Percentiles rank a stretch among this genome's conserved stretches.
Conservation (phyloP, 768 basidiomycete genomes). For the Candolleomyces aberdarensis region DNA sequence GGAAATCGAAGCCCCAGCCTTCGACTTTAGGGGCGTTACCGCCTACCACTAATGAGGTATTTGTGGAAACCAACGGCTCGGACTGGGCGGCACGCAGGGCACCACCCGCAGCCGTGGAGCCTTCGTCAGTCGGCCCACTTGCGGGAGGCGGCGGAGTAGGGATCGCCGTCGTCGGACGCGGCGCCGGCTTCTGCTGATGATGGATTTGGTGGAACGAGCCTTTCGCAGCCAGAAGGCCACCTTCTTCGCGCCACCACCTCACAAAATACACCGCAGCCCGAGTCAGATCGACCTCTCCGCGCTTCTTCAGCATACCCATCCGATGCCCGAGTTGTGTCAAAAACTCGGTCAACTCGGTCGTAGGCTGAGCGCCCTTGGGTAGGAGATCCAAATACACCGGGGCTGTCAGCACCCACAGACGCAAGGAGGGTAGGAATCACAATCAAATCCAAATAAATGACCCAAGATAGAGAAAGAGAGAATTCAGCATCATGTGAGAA, state of each 20-base stretch:
- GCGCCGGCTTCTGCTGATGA: background rate
- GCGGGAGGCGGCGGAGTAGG: background rate
- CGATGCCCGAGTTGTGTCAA: slow-evolving; percentile 66
- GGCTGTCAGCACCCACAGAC: too few species aligned
- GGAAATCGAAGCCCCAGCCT: slow-evolving; percentile 86
- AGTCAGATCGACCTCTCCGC: slow-evolving; percentile 65
- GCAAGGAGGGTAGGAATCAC: background rate
- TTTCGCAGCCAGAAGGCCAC: slow-evolving; percentile 49
- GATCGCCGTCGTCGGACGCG: background rate
- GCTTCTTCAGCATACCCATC: slow-evolving; percentile 79
- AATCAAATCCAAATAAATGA: background rate
- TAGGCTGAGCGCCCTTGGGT: slow-evolving; percentile 52
- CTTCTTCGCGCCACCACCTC: slow-evolving; percentile 82
- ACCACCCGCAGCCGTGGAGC: background rate
- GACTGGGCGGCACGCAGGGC: too few species aligned
- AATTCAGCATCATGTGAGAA: slow-evolving; percentile 2
- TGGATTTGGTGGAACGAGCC: slow-evolving; percentile 11
- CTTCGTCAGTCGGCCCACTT: slow-evolving; percentile 5
- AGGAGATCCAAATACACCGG: slow-evolving; percentile 69
- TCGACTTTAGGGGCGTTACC: slow-evolving; percentile 23
- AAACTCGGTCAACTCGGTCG: slow-evolving; percentile 60
- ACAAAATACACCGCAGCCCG: slow-evolving; percentile 83
- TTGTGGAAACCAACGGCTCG: too few species aligned
- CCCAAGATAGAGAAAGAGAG: slow-evolving; percentile 9
- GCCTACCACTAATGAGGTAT: background rate